phyloP scores from a whole-genome alignment of 169 alveolate genomes.

The Babesia bovis region DNA sequence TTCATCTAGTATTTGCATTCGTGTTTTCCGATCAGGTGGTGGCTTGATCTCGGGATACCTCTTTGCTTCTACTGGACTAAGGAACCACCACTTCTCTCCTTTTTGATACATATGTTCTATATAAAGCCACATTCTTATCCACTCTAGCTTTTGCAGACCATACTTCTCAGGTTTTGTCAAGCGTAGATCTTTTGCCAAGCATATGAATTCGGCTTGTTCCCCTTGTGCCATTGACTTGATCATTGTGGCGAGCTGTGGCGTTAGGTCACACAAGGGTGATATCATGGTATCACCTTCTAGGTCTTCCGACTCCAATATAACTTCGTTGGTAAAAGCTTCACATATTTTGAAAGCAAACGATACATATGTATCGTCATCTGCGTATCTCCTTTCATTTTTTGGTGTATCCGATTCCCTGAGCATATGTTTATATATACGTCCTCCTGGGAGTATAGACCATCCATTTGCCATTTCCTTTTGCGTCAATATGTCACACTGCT shows the following conservation, averaged over 20 bases:
- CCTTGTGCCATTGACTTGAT: slow-evolving; percentile 53
- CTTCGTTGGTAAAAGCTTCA: slow-evolving; percentile 35
- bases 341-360: slow-evolving; percentile 43
- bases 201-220: slow-evolving; percentile 63
- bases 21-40: not conserved
- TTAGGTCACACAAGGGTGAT: slow-evolving; percentile 25
- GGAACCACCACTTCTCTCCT: slow-evolving; percentile 64
- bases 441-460: slow-evolving; percentile 62
- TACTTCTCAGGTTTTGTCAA: slow-evolving; percentile 11
- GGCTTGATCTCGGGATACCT: slow-evolving; percentile 24
- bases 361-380: slow-evolving; percentile 30
- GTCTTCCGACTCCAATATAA: slow-evolving; percentile 33
- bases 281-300: slow-evolving; percentile 29
- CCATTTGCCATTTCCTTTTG: slow-evolving; percentile 62
- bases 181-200: slow-evolving; percentile 23
- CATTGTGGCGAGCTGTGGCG: slow-evolving; percentile 12
- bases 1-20: slow-evolving; percentile 25
- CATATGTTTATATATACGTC: slow-evolving; percentile 56
- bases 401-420: slow-evolving; percentile 19
- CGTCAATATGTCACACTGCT: not conserved
- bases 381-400: slow-evolving; percentile 5
- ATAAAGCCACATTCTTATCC: slow-evolving; percentile 63
- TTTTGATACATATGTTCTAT: slow-evolving; percentile 29
- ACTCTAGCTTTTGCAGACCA: slow-evolving; percentile 12
- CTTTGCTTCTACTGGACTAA: slow-evolving; percentile 59